Conservation (phyloP, 2,329 filamentous ascomycete species). For the Bipolaris cookei region DNA sequence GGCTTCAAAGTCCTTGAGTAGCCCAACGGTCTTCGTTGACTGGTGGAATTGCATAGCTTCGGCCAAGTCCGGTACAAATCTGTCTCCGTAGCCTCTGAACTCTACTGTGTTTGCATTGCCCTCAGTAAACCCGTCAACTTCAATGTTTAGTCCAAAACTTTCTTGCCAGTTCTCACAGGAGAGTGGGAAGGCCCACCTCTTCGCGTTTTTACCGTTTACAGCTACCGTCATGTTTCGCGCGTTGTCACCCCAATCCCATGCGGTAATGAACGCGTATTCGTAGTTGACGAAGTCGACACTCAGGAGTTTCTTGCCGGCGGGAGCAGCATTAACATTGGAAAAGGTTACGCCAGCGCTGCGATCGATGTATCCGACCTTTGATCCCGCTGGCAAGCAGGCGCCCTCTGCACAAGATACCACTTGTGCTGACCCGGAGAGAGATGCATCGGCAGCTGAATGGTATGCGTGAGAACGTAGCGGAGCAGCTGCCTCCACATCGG, state of each 20-base stretch:
- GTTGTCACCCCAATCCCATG: slow-evolving; percentile 44
- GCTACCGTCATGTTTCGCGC: slow-evolving; percentile 47
- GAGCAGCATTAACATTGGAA: slow-evolving; percentile 30
- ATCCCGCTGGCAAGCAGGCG: slow-evolving; percentile 38
- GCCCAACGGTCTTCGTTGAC: no score
- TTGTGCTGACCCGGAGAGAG: slow-evolving; percentile 39
- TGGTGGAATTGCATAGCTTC: no score
- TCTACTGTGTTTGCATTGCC: slow-evolving; percentile 34
- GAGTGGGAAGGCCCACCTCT: slow-evolving; percentile 49
- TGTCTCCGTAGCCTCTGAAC: slow-evolving; percentile 24
- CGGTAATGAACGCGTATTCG: slow-evolving; percentile 48
- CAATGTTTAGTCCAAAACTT: slow-evolving; percentile 32
- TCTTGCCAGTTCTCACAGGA: slow-evolving; percentile 51
- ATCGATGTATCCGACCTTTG: slow-evolving; percentile 46
- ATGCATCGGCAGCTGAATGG: slow-evolving; percentile 41
- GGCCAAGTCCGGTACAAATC: slow-evolving; percentile 36
- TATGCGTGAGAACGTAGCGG: slow-evolving; percentile 31
- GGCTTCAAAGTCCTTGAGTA: no score
- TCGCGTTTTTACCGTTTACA: slow-evolving; percentile 47
- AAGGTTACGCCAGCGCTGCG: slow-evolving; percentile 36
- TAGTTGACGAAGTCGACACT: slow-evolving; percentile 52
- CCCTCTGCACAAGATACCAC: slow-evolving; percentile 30
- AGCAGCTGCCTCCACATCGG: slow-evolving; percentile 32
- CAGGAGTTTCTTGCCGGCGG: slow-evolving; percentile 40
- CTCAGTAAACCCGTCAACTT: slow-evolving; percentile 35